Base-by-base conservation (phyloP, 495 filamentous ascomycete species). In the Tetracladium marchalianum region DNA sequence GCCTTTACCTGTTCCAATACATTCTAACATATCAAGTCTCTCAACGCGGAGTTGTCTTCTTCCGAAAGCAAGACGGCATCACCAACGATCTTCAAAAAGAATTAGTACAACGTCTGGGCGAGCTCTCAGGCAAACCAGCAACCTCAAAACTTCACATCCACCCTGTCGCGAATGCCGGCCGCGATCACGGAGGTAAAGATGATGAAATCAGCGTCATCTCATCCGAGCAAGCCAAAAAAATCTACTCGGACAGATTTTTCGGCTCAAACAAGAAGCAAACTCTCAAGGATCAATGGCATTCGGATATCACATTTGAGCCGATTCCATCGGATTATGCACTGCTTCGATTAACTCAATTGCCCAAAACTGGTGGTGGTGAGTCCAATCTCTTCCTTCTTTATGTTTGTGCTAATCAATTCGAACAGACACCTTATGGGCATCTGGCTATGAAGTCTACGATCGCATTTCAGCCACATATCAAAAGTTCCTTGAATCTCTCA, bases 1-100 rank as follows among this genome's bases (percentile, higher is more conserved):
- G 51, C n/a, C 59, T 62, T 31, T 33, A 15, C 5, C 1, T n/a
- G 0, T 7, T 17, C 31, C 1, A 13, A 11, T 38, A 11, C 19
- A 1, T 55, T 39, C 22, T 46, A 59, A 50, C 27, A 8, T 10
- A 8, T 35, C 8, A 31, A 89, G 85, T 92, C 52, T 89, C 84
- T 11, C 78, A 81, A 49, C 77, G 85, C 0, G 84, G 84, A 4
- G 86, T 92, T 0, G 85, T 90, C 18, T 89, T 87, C 68, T 87
- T 92, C 67, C 79, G 84, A 27, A 74, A 76, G 37, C 85, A 90
- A 54, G 77, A 88, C 60, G 72, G 80, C 55, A 75, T 87, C 51
- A 62, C 52, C 43, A 63, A 71, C 35, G 73, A 85, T 12, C 71
- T 72, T 31, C 82, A 87, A 52, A 89, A 89, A 59, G 73, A 81